phyloP scores from a whole-genome alignment of 2,329 filamentous ascomycete genomes.

The Ceratocystis alfenasii region DNA sequence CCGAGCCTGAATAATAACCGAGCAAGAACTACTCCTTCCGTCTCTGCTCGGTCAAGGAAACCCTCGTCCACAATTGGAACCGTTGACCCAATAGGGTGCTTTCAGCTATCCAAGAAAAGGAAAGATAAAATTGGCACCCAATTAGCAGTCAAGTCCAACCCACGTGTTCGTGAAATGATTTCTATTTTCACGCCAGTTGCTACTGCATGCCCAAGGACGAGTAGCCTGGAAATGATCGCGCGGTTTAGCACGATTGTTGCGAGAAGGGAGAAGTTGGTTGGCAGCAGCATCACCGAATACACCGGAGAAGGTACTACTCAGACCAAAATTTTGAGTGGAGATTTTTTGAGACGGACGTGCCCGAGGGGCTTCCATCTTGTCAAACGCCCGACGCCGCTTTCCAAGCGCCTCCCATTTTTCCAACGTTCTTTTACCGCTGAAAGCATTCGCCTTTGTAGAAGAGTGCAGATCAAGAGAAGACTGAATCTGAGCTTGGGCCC shows the following conservation, averaged over 20 bases:
- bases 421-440: conserved; percentile 31
- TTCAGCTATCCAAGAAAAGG: conserved; percentile 33
- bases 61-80: conserved; percentile 21
- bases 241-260: conserved; percentile 6
- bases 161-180: conserved; percentile 20
- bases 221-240: conserved; percentile 17
- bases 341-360: not conserved
- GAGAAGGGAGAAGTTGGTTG: conserved; percentile 10
- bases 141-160: conserved; percentile 22
- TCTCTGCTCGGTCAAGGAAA: conserved; percentile 13
- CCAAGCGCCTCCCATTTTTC: conserved; percentile 90
- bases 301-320: conserved; percentile 9
- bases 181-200: conserved; percentile 21
- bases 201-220: conserved; percentile 18
- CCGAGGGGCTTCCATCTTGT: conserved; percentile 4
- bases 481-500: conserved; percentile 20
- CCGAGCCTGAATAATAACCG: conserved; percentile 1
- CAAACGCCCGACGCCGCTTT: conserved; percentile 60
- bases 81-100: conserved; percentile 22
- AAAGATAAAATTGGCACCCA: not conserved
- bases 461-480: not conserved
- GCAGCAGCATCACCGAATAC: conserved; percentile 12
- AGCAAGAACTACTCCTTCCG: not conserved
- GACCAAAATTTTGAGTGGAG: conserved; percentile 1
- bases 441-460: not conserved